Evolutionary conservation across 2,329 filamentous ascomycete genomes (phyloP), one percentile per base, ranked within the genome.

Genomic region (Aspergillus eucalypticola): DNA sequence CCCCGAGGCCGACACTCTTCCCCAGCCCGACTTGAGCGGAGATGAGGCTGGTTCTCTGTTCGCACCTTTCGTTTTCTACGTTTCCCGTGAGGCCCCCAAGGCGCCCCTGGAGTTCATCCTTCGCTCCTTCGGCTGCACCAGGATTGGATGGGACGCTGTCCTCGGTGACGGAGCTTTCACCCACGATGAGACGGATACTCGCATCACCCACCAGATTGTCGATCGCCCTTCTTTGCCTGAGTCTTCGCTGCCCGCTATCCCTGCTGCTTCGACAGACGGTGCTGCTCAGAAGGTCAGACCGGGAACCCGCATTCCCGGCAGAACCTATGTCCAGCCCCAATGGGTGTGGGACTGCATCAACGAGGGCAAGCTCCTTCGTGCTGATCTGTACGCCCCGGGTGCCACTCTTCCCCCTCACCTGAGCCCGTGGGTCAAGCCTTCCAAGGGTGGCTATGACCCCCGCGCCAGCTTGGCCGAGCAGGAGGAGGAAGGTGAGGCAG

Each of bases 271-370:
- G 39, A 81, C 82, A 32, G 75, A 79, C 49, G 80, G 75, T 19
- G 80, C 69, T 51, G 48, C 80, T 68, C 27, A 76, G 38, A 81
- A 76, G 63, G 76, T 83, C 62, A 80, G 78, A 70, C 79, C 82
- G 29, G 90, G 91, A 70, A 87, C 87, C 64, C 87, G 92, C 62
- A 89, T 98, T 63, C 92, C 94, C n/a, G 94, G 94, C 38, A 86
- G 95, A 66, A 92, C 88, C 64, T 99, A 99, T 69, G 81, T 99
- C 58, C 95, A 99, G 80, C 95, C 95, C 19, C 95, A 99, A 75
- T 99, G 96, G 94, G 88, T 99, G 3, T 99, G 95, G 95, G 95
- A 99, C 73, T 94, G 91, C 70, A 81, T 96, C 75, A 99, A 99
- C 75, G 91, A 95, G 49, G 91, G 92, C 64, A 92, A 94, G 76